Conservation (phyloP, 768 basidiomycete genomes). For the Tremella mesenterica region DNA sequence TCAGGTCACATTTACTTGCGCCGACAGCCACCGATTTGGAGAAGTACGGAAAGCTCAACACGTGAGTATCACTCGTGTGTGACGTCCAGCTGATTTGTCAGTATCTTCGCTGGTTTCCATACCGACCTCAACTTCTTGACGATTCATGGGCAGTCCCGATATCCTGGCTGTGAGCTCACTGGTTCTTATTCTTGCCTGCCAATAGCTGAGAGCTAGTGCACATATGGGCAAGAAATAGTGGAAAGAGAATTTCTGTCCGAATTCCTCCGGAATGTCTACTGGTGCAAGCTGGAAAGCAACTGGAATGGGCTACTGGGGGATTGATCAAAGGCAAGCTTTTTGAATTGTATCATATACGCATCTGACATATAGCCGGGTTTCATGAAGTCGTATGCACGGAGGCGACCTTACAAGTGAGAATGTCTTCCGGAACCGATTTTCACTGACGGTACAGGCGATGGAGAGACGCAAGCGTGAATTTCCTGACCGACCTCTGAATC, state of each 20-base stretch:
- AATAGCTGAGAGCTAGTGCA: constrained; percentile 49
- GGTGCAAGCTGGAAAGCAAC: constrained; percentile 91
- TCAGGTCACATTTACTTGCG: constrained; percentile 75
- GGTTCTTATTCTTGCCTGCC: constrained; percentile 48
- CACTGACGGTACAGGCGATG: constrained; percentile 51
- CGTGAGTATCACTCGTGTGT: constrained; percentile 14
- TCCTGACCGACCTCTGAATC: constrained; percentile 74
- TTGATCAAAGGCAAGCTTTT: constrained; percentile 54
- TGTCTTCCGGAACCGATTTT: not conserved
- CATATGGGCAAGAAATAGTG: constrained; percentile 91
- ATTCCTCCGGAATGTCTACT: constrained; percentile 77
- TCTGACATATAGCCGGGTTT: constrained; percentile 57
- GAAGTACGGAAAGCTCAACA: constrained; percentile 55
- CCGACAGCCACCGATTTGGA: constrained; percentile 85
- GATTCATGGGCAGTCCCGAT: constrained; percentile 42
- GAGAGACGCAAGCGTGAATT: constrained; percentile 53
- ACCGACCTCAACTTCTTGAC: constrained; percentile 81
- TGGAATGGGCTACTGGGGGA: constrained; percentile 66
- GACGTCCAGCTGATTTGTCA: not conserved
- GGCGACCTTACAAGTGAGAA: constrained; percentile 59
- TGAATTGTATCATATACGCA: not conserved
- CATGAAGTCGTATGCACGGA: constrained; percentile 91
- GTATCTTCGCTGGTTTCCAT: constrained; percentile 74
- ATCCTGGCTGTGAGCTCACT: constrained; percentile 50
- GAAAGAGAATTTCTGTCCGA: constrained; percentile 76